phyloP scores from a whole-genome alignment of 768 basidiomycete species.

The Sarcodon sp. region DNA sequence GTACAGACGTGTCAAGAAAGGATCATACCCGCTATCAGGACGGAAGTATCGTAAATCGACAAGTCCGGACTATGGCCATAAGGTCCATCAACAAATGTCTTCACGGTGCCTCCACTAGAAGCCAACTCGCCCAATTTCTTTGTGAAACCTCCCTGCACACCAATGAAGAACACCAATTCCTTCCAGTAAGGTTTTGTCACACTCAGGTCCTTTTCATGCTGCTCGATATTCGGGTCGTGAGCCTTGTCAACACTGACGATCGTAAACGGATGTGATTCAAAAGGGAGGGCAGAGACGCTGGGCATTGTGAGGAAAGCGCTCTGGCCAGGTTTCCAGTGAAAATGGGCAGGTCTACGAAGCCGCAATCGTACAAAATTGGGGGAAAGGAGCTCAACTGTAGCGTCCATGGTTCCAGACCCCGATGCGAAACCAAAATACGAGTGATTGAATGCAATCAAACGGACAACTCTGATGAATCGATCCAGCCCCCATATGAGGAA shows the following conservation, averaged over 20 bases:
- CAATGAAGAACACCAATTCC: conserved; percentile 44
- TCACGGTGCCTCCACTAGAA: conserved; percentile 17
- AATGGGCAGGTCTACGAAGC: conserved; percentile 28
- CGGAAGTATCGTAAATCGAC: conserved; percentile 26
- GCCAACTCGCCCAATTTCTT: conserved; percentile 26
- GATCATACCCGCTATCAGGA: conserved; percentile 36
- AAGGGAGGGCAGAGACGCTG: conserved; percentile 26
- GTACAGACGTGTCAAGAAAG: neutral
- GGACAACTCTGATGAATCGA: conserved; percentile 31
- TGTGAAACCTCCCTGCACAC: conserved; percentile 50
- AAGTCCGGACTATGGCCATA: conserved; percentile 34
- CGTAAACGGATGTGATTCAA: conserved; percentile 52
- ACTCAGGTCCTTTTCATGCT: conserved; percentile 1
- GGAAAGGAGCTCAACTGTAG: conserved; percentile 28
- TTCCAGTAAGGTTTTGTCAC: conserved; percentile 11
- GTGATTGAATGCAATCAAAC: conserved; percentile 31
- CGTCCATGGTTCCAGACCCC: conserved; percentile 18
- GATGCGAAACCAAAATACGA: conserved; percentile 21
- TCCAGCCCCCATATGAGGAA: conserved; percentile 46
- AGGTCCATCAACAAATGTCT: conserved; percentile 47
- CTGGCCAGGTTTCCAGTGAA: conserved; percentile 44
- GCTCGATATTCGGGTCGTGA: conserved; percentile 2
- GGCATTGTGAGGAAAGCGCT: conserved; percentile 39
- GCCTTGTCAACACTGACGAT: conserved; percentile 27
- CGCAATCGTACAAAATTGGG: conserved; percentile 34